Evolutionary conservation across 208 protist genomes (phyloP).

Genomic region (Acanthamoeba healyi): DNA sequence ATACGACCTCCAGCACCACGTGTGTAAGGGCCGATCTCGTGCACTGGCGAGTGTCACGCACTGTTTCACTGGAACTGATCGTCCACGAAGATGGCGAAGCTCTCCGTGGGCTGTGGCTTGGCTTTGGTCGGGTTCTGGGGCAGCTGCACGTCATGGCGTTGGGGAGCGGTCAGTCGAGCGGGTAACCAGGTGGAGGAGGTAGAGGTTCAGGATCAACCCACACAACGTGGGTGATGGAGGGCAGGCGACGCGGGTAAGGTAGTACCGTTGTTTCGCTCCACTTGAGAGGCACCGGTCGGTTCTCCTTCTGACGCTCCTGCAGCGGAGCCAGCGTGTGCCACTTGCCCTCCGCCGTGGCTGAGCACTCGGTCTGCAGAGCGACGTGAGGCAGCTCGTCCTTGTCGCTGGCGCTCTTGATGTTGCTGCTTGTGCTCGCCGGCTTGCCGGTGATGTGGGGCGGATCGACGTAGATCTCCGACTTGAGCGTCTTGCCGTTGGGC

Average conservation of each 20-base stretch:
- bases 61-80: neutral
- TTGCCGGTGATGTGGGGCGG: neutral
- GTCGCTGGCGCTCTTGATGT: neutral
- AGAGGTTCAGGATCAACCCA: too few species aligned
- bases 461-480: conserved; percentile 39
- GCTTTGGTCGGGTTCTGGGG: neutral
- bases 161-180: neutral
- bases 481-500: neutral
- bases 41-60: too few species aligned
- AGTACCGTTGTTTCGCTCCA: conserved; percentile 21
- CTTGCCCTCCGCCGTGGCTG: neutral
- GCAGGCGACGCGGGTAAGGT: neutral
- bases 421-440: neutral
- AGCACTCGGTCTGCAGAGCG: neutral
- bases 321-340: neutral
- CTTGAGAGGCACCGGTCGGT: neutral
- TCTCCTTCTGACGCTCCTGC: conserved; percentile 16
- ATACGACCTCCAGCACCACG: too few species aligned
- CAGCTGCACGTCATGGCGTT: neutral
- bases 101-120: neutral
- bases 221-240: neutral
- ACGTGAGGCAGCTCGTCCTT: conserved; percentile 7
- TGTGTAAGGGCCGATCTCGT: neutral
- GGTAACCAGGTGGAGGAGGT: neutral
- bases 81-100: conserved; percentile 3